Base-by-base conservation (phyloP, 371 early-diverging fungal genomes). In the Mucor indicus region DNA sequence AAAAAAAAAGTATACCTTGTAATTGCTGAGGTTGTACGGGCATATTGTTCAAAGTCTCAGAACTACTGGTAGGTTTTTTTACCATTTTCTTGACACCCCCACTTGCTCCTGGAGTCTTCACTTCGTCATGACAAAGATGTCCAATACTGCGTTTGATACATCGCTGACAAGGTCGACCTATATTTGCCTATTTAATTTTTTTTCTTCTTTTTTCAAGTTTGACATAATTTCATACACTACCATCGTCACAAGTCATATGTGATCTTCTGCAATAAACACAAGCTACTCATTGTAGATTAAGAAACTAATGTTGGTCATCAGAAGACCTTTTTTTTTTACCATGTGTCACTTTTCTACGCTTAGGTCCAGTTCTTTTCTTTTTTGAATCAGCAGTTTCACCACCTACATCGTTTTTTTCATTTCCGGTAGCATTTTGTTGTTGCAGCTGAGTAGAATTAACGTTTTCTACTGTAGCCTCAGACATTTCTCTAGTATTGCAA, bases 141-240 rank as follows among this genome's bases (percentile, higher is more conserved):
- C 87, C 87, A 50, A 94, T 94, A 57, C 84, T 85, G 29, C 93
- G 77, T 63, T 90, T 90, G 47, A 92, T 86, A 59, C 94, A 93
- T 25, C 94, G 83, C 60, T 87, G 87, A 65, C 95, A 94, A 15
- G 95, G 95, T 15, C 95, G 82, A 33, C 80, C 84, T 82, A 44
- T 17, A 12, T 31, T n/a, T n/a, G n/a, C n/a, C n/a, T n/a, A n/a
- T n/a, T n/a, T n/a, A n/a, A n/a, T n/a, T n/a, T n/a, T n/a, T n/a
- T n/a, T n/a, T n/a, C 29, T n/a, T n/a, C n/a, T n/a, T n/a, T n/a
- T n/a, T n/a, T n/a, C n/a, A n/a, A n/a, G n/a, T n/a, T n/a, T n/a
- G n/a, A n/a, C n/a, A n/a, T n/a, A n/a, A n/a, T n/a, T n/a, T n/a
- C n/a, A n/a, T n/a, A n/a, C n/a, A n/a, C 46, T 72, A 83, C 84